Base-by-base conservation (phyloP, 495 filamentous ascomycete genomes). In the Collariella sp. region DNA sequence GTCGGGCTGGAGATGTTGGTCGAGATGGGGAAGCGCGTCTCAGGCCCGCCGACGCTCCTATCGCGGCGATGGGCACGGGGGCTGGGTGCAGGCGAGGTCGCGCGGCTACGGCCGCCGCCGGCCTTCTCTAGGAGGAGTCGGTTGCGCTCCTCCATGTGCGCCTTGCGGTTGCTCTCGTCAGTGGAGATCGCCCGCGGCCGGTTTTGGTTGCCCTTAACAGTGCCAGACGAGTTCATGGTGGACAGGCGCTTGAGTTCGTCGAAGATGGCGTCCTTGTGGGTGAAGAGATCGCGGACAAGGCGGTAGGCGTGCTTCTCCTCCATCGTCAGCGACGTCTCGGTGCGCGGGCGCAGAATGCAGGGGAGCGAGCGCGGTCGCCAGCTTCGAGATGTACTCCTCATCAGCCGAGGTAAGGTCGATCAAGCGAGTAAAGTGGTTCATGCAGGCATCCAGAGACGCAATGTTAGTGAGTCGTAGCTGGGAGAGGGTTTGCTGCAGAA, bases 321-420 rank as follows among this genome's bases (percentile, higher is more conserved):
- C 83, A 96, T 89, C 2, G 91, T 96, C 29, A 99, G 78, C 36
- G 86, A 89, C 34, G 81, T 94, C 58, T 97, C 89, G 11, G 76
- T 76, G 50, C 85, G 84, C 15, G 93, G 93, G 12, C 94, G 86
- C 18, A 99, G 79, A 59, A 99, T 80, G 55, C 89, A 96, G 24
- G 89, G n/a, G 85, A 0, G 94, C 82, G 16, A 99, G 76, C n/a
- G 72, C 71, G 48, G 83, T 84, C 5, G 91, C 88, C 24, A 99
- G 79, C 26, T 83, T 72, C 45, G 85, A 64, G 52, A 96, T 70
- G 66, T 89, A 97, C 46, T 83, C 73, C 68, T 97, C 93, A 56
- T 95, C 91, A 44, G 93, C 93, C 34, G 90, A 96, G 6, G 93
- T 99, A 52, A 97, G 78, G 60, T 99, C 94, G 66, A 99, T 91